Conservation (phyloP, 441 rosid genomes). For the Raphanus hybrid region DNA sequence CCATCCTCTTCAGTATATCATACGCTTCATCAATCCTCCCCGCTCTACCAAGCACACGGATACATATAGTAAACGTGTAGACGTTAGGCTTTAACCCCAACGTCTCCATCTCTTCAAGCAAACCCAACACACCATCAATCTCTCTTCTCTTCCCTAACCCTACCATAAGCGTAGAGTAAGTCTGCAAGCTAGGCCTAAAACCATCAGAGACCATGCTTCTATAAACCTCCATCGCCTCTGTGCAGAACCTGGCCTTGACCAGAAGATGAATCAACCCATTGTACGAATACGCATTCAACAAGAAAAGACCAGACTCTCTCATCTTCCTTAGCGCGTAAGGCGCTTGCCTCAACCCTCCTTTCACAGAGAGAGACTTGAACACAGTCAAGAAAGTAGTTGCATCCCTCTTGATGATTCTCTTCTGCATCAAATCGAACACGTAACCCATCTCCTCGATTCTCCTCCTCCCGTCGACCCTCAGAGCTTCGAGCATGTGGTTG, state of each 20-base stretch:
- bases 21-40: conserved; percentile 81
- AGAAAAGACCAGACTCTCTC: conserved; percentile 63
- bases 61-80: conserved; percentile 90
- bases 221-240: conserved; percentile 72
- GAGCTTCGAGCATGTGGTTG: conserved; percentile 80
- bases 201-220: conserved; percentile 78
- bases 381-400: conserved; percentile 62
- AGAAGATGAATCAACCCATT: conserved; percentile 82
- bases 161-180: conserved; percentile 94
- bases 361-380: conserved; percentile 60
- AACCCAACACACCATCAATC: conserved; percentile 63
- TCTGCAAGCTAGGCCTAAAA: conserved; percentile 89
- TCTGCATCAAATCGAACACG: conserved; percentile 89
- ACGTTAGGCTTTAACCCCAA: conserved; percentile 87
- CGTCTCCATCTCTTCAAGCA: conserved; percentile 82
- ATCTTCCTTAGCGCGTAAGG: conserved; percentile 65
- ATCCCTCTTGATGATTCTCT: conserved; percentile 70
- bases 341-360: conserved; percentile 73
- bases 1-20: conserved; percentile 76
- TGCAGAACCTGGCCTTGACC: conserved; percentile 63
- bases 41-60: conserved; percentile 81
- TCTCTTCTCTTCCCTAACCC: conserved; percentile 90
- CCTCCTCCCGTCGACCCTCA: conserved; percentile 60
- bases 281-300: conserved; percentile 77
- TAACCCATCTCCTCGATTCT: conserved; percentile 65